Conservation (phyloP, 257 asterid species). For the Asclepias syriaca region DNA sequence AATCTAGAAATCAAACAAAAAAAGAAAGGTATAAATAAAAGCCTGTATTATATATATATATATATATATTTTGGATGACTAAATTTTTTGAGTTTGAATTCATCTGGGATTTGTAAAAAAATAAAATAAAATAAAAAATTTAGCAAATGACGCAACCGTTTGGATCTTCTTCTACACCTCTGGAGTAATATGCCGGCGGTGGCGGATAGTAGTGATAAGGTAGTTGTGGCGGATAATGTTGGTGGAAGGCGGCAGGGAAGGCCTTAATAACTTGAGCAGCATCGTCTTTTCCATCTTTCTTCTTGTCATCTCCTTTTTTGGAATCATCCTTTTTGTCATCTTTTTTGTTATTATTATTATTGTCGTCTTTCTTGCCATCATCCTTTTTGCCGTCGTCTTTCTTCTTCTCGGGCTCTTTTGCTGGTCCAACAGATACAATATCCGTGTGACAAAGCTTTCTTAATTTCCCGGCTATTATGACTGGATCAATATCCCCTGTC, state of each 20-base stretch:
- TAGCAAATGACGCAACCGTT: slow-evolving; percentile 16
- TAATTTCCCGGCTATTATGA: slow-evolving; percentile 43
- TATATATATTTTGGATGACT: no score
- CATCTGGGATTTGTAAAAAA: neutral
- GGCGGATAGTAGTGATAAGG: slow-evolving; percentile 14
- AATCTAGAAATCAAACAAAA: no score
- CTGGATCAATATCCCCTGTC: slow-evolving; percentile 58
- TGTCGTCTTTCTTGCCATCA: slow-evolving; percentile 32
- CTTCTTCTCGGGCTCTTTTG: slow-evolving; percentile 71
- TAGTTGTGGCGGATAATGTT: slow-evolving; percentile 19
- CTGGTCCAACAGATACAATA: slow-evolving; percentile 64
- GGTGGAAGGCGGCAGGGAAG: slow-evolving; percentile 28
- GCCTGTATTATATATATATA: no score
- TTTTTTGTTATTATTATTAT: neutral
- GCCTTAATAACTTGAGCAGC: slow-evolving; percentile 30
- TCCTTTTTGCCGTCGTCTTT: slow-evolving; percentile 37
- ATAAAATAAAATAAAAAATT: neutral
- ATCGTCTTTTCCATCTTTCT: slow-evolving; percentile 29
- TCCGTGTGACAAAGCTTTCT: slow-evolving; percentile 61
- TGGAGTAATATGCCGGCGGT: slow-evolving; percentile 24
- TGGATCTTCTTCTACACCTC: slow-evolving; percentile 41
- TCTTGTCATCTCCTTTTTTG: slow-evolving; percentile 30
- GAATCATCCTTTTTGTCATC: slow-evolving; percentile 5
- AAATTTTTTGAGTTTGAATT: neutral
- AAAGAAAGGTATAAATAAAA: neutral